Base-by-base conservation (phyloP, 306 rosid species). In the Gillenia trifoliata region DNA sequence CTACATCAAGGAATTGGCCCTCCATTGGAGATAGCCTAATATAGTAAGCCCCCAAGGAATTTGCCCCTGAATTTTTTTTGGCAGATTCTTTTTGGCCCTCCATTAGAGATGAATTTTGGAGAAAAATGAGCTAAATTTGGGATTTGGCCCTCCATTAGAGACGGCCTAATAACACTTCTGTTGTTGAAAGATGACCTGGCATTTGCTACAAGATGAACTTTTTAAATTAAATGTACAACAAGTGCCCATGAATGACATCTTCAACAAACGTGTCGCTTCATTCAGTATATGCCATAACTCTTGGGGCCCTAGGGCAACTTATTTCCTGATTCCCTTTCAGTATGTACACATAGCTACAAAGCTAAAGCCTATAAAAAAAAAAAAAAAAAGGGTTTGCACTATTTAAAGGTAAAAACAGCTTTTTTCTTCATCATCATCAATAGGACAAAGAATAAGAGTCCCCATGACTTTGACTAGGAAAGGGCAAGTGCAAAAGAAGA, bases 371-470 rank as follows among this genome's bases (percentile, higher is more conserved):
- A 38, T 38, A 38, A 7, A 38, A 38, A 38, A 38, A 38, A 8
- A 8, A 5, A 30, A 49, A 11, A 50, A 20, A 30, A 50, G 47
- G 45, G 11, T 8, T 68, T 45, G 72, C 10, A 47, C 17, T n/a
- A 10, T 68, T 68, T 28, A 71, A 15, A 34, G 75, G 34, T 34
- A 15, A 71, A 43, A 36, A 71, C 36, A 55, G 66, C 41, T 38
- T 38, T 38, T 38, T 4, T 49, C 75, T 34, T 61, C 65, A 34
- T 33, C 29, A 67, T n/a, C 17, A 3, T 29, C 8, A 50, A 13
- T 26, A 38, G 36, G 81, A 62, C 77, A 78, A 52, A 71, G n/a
- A 71, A 38, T 26, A 22, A 47, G 47, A 23, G 76, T 50, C 62
- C 62, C 81, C 57, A 30, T 63, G 76, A 64, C 60, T 71, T 65